Evolutionary conservation across 257 asterid species (phyloP), one percentile per base, ranked within the genome.

Genomic region (Jasminum sambac): DNA sequence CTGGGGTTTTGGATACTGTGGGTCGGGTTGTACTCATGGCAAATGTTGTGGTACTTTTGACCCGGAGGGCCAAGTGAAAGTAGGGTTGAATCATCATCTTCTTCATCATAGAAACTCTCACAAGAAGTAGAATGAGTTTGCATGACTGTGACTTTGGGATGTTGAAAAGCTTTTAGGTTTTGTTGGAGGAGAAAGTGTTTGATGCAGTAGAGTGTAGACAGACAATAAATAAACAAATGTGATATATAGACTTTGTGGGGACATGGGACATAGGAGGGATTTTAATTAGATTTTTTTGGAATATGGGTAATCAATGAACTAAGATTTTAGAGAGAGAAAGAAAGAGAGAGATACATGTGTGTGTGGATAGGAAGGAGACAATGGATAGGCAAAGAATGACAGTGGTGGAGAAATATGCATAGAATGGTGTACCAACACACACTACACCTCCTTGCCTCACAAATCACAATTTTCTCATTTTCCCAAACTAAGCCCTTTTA

Each of bases 21-120:
- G 16, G 64, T 74, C 11, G 58, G 76, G 77, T 68, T 66, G 77
- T 72, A 76, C 73, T 70, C 63, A 0, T 72, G 67, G 80, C 72
- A 74, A 62, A 46, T 36, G 41, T 44, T 34, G 76, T 52, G 69
- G 83, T 81, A 68, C 78, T 52, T 85, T 67, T 86, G 91, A 40
- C 97, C 97, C 2, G 97, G 97, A 26, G 96, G 97, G 59, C 89
- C 90, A 19, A 90, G 97, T 44, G 88, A 85, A 24, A 90, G 96
- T 42, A 85, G 64, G 60, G 95, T 90, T 19, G 84, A 84, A 30
- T 79, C 88, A 63, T 84, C 80, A 23, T 85, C 84, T 39, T 78
- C 83, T 59, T 81, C 84, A 41, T 76, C 79, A 36, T 72, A 72
- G 43, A 78, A 55, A 57, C 77, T 76, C 37, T 75, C 17, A 64